phyloP scores from a whole-genome alignment of 2,329 filamentous ascomycete genomes.

The Aspergillus vadensis region DNA sequence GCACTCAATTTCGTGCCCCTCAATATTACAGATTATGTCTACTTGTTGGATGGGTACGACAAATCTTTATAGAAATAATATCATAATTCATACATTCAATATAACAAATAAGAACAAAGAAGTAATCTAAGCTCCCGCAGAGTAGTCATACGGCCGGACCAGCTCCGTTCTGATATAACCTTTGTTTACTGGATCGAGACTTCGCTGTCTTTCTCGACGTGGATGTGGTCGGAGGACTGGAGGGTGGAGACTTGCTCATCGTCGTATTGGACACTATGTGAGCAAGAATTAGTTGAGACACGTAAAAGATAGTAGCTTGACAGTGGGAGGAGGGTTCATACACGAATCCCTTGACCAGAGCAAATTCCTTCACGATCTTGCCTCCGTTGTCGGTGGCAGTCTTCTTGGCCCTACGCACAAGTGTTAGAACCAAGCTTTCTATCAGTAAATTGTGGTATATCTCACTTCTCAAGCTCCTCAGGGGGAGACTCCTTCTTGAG shows the following conservation, averaged over 20 bases:
- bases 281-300: slow-evolving; percentile 7
- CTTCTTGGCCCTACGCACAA: slow-evolving; percentile 68
- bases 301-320: neutral
- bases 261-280: slow-evolving; percentile 69
- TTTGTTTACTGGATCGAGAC: slow-evolving; percentile 68
- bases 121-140: no score
- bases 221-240: slow-evolving; percentile 68
- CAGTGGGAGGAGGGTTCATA: slow-evolving; percentile 54
- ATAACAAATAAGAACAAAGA: no score
- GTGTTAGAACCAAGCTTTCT: slow-evolving; percentile 17
- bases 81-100: no score
- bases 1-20: no score
- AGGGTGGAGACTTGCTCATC: slow-evolving; percentile 68
- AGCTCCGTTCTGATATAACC: no score
- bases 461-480: slow-evolving; percentile 69
- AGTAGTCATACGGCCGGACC: no score
- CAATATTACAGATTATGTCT: no score
- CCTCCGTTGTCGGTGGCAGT: slow-evolving; percentile 74
- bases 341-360: slow-evolving; percentile 89
- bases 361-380: slow-evolving; percentile 81
- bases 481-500: slow-evolving; percentile 70
- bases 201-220: slow-evolving; percentile 74
- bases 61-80: no score
- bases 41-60: no score
- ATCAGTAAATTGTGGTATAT: neutral